Percentiles rank a stretch among this genome's conserved stretches.
Evolutionary conservation across 2,329 filamentous ascomycete species (phyloP).

Genomic region (Hymenoscyphus repandus): DNA sequence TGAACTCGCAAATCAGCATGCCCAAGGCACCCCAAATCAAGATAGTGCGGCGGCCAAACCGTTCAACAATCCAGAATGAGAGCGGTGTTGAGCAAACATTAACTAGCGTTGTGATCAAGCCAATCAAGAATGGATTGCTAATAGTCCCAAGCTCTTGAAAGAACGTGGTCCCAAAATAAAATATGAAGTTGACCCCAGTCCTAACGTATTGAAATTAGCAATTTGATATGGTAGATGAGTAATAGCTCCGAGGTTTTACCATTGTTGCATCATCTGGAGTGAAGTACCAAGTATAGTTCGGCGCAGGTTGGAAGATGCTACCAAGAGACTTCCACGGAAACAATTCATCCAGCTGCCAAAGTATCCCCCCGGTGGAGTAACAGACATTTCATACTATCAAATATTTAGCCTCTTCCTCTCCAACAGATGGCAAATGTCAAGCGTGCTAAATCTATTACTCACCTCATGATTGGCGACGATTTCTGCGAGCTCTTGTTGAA

Average conservation of each 20-base stretch:
- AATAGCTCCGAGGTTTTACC: constrained; percentile 23
- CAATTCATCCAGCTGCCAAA: constrained; percentile 54
- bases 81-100: constrained; percentile 81
- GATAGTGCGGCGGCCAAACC: constrained; percentile 71
- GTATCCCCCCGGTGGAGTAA: constrained; percentile 1
- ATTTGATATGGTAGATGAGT: constrained; percentile 1
- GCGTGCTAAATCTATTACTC: too few relatives aligned
- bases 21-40: constrained; percentile 73
- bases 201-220: constrained; percentile 21
- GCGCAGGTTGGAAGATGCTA: constrained; percentile 61
- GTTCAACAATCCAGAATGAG: constrained; percentile 79
- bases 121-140: constrained; percentile 73
- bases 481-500: constrained; percentile 73
- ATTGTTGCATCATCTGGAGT: constrained; percentile 79
- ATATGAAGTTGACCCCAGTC: constrained; percentile 89
- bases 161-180: constrained; percentile 90
- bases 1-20: constrained; percentile 83
- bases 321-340: constrained; percentile 57
- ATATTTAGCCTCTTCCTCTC: too few relatives aligned
- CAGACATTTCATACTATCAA: constrained; percentile 4
- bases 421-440: too few relatives aligned
- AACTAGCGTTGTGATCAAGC: constrained; percentile 86
- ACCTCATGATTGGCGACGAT: constrained; percentile 76
- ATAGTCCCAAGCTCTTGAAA: constrained; percentile 63
- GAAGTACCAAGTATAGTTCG: constrained; percentile 66